Evolutionary conservation across 2,329 filamentous ascomycete species (phyloP).

Genomic region (Colletotrichum australisinense): DNA sequence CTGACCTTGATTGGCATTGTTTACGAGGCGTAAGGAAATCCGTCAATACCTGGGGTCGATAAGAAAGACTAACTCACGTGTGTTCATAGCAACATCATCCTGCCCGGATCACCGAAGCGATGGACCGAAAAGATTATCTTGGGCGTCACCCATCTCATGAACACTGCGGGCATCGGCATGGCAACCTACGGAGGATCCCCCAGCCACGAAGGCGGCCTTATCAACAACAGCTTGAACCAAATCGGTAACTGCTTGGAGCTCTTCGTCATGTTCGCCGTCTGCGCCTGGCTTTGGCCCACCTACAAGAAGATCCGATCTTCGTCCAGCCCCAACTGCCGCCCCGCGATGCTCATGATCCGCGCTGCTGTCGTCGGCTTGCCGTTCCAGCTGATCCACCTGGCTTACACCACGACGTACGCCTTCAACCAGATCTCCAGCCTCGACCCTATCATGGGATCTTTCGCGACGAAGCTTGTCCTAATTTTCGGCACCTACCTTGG

Average conservation of each 20-base stretch:
- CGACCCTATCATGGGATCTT: constrained; percentile 39
- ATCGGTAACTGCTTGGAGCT: constrained; percentile 40
- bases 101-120: constrained; percentile 33
- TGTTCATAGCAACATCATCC: constrained; percentile 36
- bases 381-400: constrained; percentile 38
- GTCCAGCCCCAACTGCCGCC: constrained; percentile 31
- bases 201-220: constrained; percentile 30
- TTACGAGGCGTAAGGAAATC: constrained; percentile 41
- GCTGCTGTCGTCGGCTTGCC: constrained; percentile 36
- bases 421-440: constrained; percentile 35
- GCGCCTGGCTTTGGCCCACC: constrained; percentile 39
- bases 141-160: constrained; percentile 39
- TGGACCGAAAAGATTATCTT: constrained; percentile 39
- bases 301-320: constrained; percentile 24
- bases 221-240: constrained; percentile 33
- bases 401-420: constrained; percentile 40
- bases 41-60: background rate
- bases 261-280: constrained; percentile 38
- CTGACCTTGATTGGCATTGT: constrained; percentile 42
- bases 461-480: constrained; percentile 38
- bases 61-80: background rate
- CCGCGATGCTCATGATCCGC: constrained; percentile 36
- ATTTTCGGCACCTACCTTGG: constrained; percentile 37
- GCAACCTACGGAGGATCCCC: constrained; percentile 38
- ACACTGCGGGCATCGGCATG: constrained; percentile 38